Base-by-base conservation (phyloP, 306 rosid genomes). In the Acacia crassicarpa region DNA sequence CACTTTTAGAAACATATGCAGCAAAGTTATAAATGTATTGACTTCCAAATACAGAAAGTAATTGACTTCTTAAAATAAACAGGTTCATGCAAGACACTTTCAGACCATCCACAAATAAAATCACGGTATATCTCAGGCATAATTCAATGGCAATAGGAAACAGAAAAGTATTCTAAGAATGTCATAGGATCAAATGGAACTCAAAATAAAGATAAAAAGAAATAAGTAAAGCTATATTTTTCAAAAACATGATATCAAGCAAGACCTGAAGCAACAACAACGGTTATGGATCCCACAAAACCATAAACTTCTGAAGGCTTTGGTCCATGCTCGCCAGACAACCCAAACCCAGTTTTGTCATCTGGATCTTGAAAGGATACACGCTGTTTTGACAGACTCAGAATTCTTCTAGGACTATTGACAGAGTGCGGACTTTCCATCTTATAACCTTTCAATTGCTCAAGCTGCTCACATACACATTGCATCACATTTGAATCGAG, bases 291-390 rank as follows among this genome's bases (percentile, higher is more conserved):
- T 44, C 99, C 97, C 4, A 95, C 97, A 82, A 95, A 93, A 48
- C 99, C 98, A 35, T 95, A 95, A 81, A 91, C 97, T 83, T 95
- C 98, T 2, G 94, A 92, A 79, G 97, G 94, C 82, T 93, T 95
- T 68, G 93, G 95, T 41, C 98, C 97, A 76, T 91, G 97, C 9
- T 90, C 94, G 3, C 90, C 91, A 25, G 94, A 90, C 75, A 90
- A 58, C 25, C 88, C 94, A 53, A 89, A 88, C 51, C 91, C 89
- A 33, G 80, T 85, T 89, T 69, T 88, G 27, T 83, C 89, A 74
- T 91, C 95, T 4, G 83, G 49, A 27, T 88, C 92, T 1, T 67
- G 80, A 81, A 86, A 83, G 7, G 89, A 86, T 22, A 89, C 88
- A 8, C 87, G 85, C 73, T 80, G 85, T 86, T 86, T 90, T 9